A percentile compares a stretch with the other conserved stretches of the same genome.
Conservation (phyloP, 1,139 yeast genomes). For the Debaryomycetaceae sp. region DNA sequence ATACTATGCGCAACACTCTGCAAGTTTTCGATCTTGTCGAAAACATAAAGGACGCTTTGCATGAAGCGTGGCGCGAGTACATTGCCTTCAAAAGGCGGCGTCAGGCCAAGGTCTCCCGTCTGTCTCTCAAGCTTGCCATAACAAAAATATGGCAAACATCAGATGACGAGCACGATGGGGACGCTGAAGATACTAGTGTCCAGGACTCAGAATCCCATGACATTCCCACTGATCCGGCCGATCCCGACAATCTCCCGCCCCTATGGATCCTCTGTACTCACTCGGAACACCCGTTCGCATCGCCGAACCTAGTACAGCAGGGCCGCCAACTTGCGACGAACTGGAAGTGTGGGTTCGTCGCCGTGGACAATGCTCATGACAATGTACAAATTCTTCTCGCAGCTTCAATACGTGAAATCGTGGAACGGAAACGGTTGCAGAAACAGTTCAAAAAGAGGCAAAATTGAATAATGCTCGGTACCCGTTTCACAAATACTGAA, state of each 20-base stretch:
- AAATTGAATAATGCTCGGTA: too few relatives aligned
- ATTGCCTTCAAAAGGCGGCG: constrained; percentile 41
- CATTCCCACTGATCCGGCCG: constrained; percentile 29
- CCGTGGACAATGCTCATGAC: constrained; percentile 38
- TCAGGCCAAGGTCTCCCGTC: constrained; percentile 60
- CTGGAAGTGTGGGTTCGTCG: constrained; percentile 59
- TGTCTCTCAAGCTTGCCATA: constrained; percentile 45
- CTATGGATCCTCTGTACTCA: constrained; percentile 59
- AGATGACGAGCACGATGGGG: constrained; percentile 16
- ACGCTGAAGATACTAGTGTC: constrained; percentile 9
- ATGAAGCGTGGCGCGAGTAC: constrained; percentile 69
- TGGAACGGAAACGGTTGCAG: constrained; percentile 29
- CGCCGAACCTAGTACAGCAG: constrained; percentile 44
- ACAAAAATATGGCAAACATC: constrained; percentile 51
- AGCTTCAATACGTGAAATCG: constrained; percentile 46
- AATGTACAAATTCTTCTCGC: constrained; percentile 47
- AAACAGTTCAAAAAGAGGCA: too few relatives aligned
- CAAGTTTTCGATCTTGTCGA: constrained; percentile 37
- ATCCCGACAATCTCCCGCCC: constrained; percentile 53
- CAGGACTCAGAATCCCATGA: constrained; percentile 9
- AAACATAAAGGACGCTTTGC: constrained; percentile 41
- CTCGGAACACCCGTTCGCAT: constrained; percentile 39
- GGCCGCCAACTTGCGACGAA: constrained; percentile 45
- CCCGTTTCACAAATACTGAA: too few relatives aligned
- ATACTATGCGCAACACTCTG: constrained; percentile 6